Evolutionary conservation across 2,329 filamentous ascomycete genomes (phyloP).

Genomic region (Claviceps purpurea): DNA sequence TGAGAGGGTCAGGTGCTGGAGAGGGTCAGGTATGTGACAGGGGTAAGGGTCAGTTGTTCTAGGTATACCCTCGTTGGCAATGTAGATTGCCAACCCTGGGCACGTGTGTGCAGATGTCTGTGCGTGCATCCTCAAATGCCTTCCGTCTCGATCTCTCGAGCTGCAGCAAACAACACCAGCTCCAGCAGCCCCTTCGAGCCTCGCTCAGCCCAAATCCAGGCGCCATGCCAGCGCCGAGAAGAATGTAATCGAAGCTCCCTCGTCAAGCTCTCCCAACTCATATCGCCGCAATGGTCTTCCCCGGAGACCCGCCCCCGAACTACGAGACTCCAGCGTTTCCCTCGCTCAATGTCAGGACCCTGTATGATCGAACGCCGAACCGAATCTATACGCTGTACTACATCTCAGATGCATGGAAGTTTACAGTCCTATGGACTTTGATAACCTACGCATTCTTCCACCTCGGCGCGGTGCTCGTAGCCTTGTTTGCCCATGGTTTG

Average conservation of each 20-base stretch:
- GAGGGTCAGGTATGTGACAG: no score
- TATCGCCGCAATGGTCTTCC: slow-evolving; percentile 4
- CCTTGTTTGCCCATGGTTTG: slow-evolving; percentile 55
- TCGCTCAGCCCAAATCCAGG: not conserved
- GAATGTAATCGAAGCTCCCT: not conserved
- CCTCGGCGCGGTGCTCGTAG: slow-evolving; percentile 55
- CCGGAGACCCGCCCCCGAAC: slow-evolving; percentile 23
- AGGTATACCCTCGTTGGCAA: no score
- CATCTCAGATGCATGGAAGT: slow-evolving; percentile 69
- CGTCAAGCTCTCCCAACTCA: not conserved
- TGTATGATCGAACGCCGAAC: slow-evolving; percentile 29
- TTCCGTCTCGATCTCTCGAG: no score
- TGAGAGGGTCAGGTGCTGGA: no score
- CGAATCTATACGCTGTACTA: slow-evolving; percentile 52
- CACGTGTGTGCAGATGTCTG: no score
- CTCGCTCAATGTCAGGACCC: slow-evolving; percentile 61
- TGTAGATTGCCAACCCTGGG: no score
- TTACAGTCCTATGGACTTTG: slow-evolving; percentile 76
- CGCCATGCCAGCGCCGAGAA: not conserved
- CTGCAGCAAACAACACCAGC: not conserved
- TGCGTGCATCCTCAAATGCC: no score
- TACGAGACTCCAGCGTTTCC: slow-evolving; percentile 66
- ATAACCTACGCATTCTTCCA: slow-evolving; percentile 68
- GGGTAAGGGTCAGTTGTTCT: no score
- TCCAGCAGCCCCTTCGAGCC: not conserved